Evolutionary conservation across 495 filamentous ascomycete species (phyloP), one percentile per base, ranked within the genome.

Genomic region (Xylaria telfairii): DNA sequence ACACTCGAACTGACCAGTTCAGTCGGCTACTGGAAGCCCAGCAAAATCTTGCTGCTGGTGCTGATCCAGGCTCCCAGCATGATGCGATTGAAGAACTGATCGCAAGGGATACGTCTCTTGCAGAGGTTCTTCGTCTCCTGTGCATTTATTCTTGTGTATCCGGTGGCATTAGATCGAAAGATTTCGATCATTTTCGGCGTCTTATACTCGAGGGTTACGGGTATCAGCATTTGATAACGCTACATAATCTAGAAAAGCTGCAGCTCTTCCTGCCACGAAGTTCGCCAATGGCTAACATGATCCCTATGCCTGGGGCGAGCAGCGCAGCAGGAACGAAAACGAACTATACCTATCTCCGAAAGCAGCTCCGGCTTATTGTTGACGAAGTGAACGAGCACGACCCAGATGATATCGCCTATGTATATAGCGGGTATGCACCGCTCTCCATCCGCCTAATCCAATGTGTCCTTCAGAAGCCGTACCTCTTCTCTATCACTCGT

Each of bases 381-480:
- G 95, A 98, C 78, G 96, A 99, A 78, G 95, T 98, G 68, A 95
- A 97, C 77, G 96, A 98, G 79, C 90, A 95, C 56, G 93, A 97
- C n/a, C 96, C 96, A 10, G 91, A 95, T 73, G 96, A 99, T 71
- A 92, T 98, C 71, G 93, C 96, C 12, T 99, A 98, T 76, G 95
- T 97, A 42, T 99, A 97, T 84, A 95, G 92, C 72, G 96, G 96
- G 56, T 98, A 98, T 78, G 96, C 96, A 7, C 96, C 96, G 3
- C 87, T 99, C 28, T 96, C 92, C 67, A 87, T 98, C 70, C 92
- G 96, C 19, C 88, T 99, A 21, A 91, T 99, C n/a, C 96, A 99
- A 81, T 96, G 92, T 74, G 87, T 98, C 42, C 80, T 98, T 65
- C 95, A 98, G 80, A 99, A 99, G 80, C 88, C 90, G 53, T 92